Conservation (phyloP, 345 rosid species). For the Pugionium cornutum region DNA sequence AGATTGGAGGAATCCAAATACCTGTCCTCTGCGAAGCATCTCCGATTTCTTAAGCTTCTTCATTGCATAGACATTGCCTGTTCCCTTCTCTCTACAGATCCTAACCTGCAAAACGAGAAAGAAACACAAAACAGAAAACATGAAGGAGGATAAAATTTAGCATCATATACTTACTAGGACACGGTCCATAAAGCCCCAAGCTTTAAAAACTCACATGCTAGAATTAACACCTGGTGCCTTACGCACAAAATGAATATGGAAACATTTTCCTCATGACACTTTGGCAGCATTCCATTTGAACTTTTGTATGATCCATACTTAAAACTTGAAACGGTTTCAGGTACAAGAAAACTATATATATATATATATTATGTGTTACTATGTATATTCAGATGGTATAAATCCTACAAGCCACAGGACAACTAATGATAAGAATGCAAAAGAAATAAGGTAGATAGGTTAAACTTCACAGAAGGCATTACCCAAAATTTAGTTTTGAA, state of each 20-base stretch:
- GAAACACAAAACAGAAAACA: slow-evolving; percentile 13
- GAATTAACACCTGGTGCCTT: not conserved
- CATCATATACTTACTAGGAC: not conserved
- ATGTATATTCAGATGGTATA: not conserved
- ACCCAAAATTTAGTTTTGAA: too few species aligned
- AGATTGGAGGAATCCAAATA: slow-evolving; percentile 27
- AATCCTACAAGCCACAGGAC: not conserved
- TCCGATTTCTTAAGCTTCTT: slow-evolving; percentile 95
- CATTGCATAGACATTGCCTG: slow-evolving; percentile 94
- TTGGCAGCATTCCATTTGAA: not conserved
- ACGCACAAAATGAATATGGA: not conserved
- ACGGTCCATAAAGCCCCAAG: not conserved
- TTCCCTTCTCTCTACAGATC: slow-evolving; percentile 82
- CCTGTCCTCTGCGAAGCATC: slow-evolving; percentile 99
- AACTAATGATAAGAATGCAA: slow-evolving; percentile 10
- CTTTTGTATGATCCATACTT: not conserved
- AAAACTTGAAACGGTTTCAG: not conserved
- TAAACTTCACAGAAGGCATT: not conserved
- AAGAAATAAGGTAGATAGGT: not conserved
- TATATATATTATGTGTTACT: not conserved
- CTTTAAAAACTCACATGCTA: not conserved
- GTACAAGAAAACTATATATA: not conserved
- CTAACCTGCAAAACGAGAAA: slow-evolving; percentile 61
- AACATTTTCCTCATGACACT: not conserved
- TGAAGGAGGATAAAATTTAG: not conserved